phyloP scores from a whole-genome alignment of 148 eudicot genomes.

The Limonium bicolor region DNA sequence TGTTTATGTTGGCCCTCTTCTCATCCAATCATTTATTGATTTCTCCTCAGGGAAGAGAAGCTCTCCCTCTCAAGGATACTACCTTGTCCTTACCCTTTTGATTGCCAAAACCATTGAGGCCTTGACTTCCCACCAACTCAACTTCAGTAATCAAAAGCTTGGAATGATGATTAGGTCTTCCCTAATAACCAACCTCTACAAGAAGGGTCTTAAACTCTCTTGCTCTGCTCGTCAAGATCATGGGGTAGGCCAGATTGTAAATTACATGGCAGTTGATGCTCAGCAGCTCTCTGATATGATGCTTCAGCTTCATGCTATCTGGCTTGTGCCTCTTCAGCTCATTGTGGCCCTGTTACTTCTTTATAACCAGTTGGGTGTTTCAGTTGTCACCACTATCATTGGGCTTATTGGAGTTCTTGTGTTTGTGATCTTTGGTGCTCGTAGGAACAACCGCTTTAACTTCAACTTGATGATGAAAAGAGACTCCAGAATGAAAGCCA shows the following conservation, averaged over 20 bases:
- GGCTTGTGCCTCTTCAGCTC: constrained; percentile 85
- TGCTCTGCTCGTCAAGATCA: constrained; percentile 78
- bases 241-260: constrained; percentile 90
- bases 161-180: constrained; percentile 84
- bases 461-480: constrained; percentile 50
- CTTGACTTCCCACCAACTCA: constrained; percentile 64
- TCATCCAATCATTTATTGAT: constrained; percentile 54
- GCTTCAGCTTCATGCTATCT: constrained; percentile 75
- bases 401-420: constrained; percentile 36
- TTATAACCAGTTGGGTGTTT: constrained; percentile 30
- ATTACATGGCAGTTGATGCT: constrained; percentile 95
- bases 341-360: constrained; percentile 44
- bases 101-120: constrained; percentile 63
- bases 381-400: constrained; percentile 36
- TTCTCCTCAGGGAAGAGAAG: constrained; percentile 53
- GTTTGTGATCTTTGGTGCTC: constrained; percentile 38
- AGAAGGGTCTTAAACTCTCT: constrained; percentile 62
- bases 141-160: constrained; percentile 69
- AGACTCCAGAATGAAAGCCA: constrained; percentile 86
- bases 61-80: constrained; percentile 73
- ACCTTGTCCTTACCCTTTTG: constrained; percentile 50
- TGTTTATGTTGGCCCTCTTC: constrained; percentile 69
- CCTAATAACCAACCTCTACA: constrained; percentile 65
- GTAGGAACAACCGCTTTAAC: constrained; percentile 48
- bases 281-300: constrained; percentile 97